Conservation (phyloP, 257 asterid genomes). For the Gentiana dahurica region DNA sequence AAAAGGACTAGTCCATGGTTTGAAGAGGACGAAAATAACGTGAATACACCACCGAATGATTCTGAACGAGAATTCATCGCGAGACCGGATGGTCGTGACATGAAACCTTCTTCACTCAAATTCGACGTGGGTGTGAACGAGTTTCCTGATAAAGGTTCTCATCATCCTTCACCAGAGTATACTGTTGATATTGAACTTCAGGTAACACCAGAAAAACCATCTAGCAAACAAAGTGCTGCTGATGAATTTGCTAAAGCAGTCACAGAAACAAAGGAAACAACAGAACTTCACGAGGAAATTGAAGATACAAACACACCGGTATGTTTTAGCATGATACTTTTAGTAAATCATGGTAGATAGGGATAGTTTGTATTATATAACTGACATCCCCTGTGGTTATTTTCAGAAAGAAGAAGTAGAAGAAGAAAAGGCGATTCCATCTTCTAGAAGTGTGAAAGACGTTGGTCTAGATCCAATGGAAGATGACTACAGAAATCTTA, state of each 20-base stretch:
- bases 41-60: constrained; percentile 34
- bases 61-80: constrained; percentile 30
- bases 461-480: constrained; percentile 81
- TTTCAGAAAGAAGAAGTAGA: constrained; percentile 27
- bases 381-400: constrained; percentile 1
- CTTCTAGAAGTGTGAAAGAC: constrained; percentile 44
- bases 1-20: constrained; percentile 33
- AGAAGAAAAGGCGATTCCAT: constrained; percentile 21
- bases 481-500: constrained; percentile 37
- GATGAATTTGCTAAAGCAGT: constrained; percentile 12
- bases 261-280: constrained; percentile 16
- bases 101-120: constrained; percentile 32
- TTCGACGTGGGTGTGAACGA: constrained; percentile 21
- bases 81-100: constrained; percentile 25
- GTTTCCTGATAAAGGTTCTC: constrained; percentile 36
- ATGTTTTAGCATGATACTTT: constrained; percentile 9
- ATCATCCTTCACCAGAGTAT: constrained; percentile 28
- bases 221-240: constrained; percentile 9
- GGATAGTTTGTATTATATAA: neutral
- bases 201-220: constrained; percentile 20
- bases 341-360: neutral
- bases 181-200: constrained; percentile 43
- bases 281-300: constrained; percentile 19
- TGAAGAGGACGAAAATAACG: constrained; percentile 28
- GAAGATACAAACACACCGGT: constrained; percentile 22